Evolutionary conservation across 179 eudicot species (phyloP), one percentile per base, ranked within the genome.

Genomic region (Spinacia oleracea): DNA sequence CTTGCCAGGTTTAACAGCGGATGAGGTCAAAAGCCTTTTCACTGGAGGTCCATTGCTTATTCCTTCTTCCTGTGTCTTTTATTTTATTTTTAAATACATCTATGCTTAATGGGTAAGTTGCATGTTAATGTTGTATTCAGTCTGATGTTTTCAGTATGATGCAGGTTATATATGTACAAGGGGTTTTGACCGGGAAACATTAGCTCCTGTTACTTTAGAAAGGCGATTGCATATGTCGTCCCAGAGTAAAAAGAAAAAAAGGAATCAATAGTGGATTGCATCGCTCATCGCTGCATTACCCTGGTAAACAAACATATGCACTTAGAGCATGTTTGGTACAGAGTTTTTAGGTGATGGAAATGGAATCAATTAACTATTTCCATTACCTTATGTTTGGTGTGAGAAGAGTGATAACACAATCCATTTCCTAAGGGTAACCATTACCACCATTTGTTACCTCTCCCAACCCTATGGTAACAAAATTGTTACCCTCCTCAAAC

Each of bases 101-200:
- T 55, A 18, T 53, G 21, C 11, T 31, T 34, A 27, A 42, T 70
- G 16, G 32, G 31, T 5, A n/a, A 9, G 25, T 59, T 69, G 14
- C 75, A 42, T 20, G 6, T 38, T 66, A 15, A 32, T 64, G 14
- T 14, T 27, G 25, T 9, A 5, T 63, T 18, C 14, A 9, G 9
- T 60, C 59, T 67, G 51, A n/a, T 45, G 71, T 27, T 45, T 5
- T 45, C 29, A 27, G 6, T 20, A 75, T 81, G 25, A 11, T 73
- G 53, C 81, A 81, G 84, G 74, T 34, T 81, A 81, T 66, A 55
- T 81, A 5, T 81, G 84, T 18, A 81, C 77, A 34, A 59, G 81
- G 58, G 73, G 59, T 46, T 81, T 81, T 56, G 53, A 81, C 48
- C 34, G 78, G n/a, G 58, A 55, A 55, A 77, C 74, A 66, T 77